A percentile compares a stretch with the other conserved stretches of the same genome.
phyloP scores from a whole-genome alignment of 129 eudicot genomes.

The Helianthus tuberosus region DNA sequence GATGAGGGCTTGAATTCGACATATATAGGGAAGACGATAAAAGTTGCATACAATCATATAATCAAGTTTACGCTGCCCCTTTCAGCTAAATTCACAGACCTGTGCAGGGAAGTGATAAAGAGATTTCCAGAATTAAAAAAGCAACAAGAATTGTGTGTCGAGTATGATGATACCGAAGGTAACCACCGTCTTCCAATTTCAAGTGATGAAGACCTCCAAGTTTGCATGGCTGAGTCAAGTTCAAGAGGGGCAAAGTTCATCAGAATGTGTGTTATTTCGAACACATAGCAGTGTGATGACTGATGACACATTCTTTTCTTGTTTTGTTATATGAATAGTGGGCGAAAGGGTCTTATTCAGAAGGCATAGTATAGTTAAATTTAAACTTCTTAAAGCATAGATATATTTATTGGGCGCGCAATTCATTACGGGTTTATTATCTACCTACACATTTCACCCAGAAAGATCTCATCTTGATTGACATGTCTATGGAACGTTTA shows the following conservation, averaged over 20 bases:
- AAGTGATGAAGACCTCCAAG: not conserved
- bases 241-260: not conserved
- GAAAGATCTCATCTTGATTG: no score
- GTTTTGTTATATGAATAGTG: no score
- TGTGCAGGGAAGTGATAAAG: not conserved
- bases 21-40: not conserved
- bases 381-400: no score
- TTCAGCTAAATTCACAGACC: constrained; percentile 1
- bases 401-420: no score
- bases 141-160: not conserved
- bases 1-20: not conserved
- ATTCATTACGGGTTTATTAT: no score
- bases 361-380: no score
- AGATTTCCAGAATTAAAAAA: not conserved
- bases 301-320: no score
- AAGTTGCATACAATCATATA: not conserved
- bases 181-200: not conserved
- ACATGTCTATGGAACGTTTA: no score
- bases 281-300: not conserved
- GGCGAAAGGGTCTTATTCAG: no score
- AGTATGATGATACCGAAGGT: not conserved
- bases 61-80: not conserved
- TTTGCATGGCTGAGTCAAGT: not conserved
- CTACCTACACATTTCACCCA: no score
- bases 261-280: not conserved